Evolutionary conservation across 2,329 filamentous ascomycete genomes (phyloP), one percentile per base, ranked within the genome.

Genomic region (Xylariaceae sp.): DNA sequence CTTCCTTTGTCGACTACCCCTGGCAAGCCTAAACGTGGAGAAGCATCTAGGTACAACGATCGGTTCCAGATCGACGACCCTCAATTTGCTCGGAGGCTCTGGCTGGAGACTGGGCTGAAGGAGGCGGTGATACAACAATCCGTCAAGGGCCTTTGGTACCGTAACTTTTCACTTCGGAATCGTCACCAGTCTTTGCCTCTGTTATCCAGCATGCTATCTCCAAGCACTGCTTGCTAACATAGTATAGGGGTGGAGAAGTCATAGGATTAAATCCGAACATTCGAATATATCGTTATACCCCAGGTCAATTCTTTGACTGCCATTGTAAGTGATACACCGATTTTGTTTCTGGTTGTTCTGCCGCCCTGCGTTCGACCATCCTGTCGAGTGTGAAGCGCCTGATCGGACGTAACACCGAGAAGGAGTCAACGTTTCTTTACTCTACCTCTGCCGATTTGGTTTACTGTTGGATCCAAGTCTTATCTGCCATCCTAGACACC

Each of bases 201-300:
- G 14, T 41, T 35, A 27, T 15, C 33, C 19, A 19, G 4, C 30
- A 22, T 17, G 33, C 42, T 15, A 12, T 27, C 22, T 27, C 22
- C 4, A 27, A 27, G n/a, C 12, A 27, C 36, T 32, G 32, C 10
- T 35, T 27, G 30, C 45, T 53, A 38, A 53, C 47, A 18, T 17
- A n/a, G 7, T 39, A 75, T 42, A 96, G 90, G 89, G 90, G 88
- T 49, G 90, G 90, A 27, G 79, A 90, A 44, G 82, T 89, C 0
- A 71, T 95, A n/a, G 90, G 90, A 0, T 71, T 96, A 52, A 96
- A 90, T 67, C 83, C 89, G 9, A 95, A 95, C 58, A 95, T 96
- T 48, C 79, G 92, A 32, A 82, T 96, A 30, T 96, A 96, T 71
- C 81, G 91, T 18, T 96, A 96, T 68, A 81, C 78, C 1, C 81